Evolutionary conservation across 2,329 filamentous ascomycete species (phyloP).

Genomic region (Alternaria consortialis): DNA sequence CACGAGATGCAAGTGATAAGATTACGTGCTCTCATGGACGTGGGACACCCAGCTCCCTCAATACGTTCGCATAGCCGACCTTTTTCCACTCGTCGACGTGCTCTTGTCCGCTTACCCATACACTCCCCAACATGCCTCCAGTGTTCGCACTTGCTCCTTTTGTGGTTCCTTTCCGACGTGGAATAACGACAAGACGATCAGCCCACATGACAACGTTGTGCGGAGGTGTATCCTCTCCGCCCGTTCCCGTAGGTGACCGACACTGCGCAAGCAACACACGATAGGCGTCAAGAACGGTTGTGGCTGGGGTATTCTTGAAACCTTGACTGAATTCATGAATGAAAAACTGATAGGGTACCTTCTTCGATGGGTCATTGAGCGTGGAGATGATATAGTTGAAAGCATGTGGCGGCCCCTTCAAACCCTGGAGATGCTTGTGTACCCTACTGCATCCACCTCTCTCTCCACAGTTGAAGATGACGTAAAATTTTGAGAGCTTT

Average conservation of each 20-base stretch:
- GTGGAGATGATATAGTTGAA: constrained; percentile 33
- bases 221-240: constrained; percentile 43
- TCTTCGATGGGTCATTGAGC: constrained; percentile 24
- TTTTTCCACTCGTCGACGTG: constrained; percentile 52
- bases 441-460: constrained; percentile 57
- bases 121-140: constrained; percentile 59
- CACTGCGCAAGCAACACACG: constrained; percentile 26
- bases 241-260: constrained; percentile 17
- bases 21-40: neutral
- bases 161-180: constrained; percentile 50
- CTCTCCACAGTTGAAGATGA: constrained; percentile 60
- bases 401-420: constrained; percentile 46
- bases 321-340: constrained; percentile 39
- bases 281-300: constrained; percentile 30
- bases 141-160: constrained; percentile 56
- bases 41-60: constrained; percentile 50
- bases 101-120: constrained; percentile 50
- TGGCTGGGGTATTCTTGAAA: constrained; percentile 11
- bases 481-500: constrained; percentile 44
- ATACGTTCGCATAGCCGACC: constrained; percentile 48
- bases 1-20: neutral
- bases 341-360: constrained; percentile 52
- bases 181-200: constrained; percentile 59
- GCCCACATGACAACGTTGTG: constrained; percentile 60
- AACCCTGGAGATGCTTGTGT: constrained; percentile 61